phyloP scores from a whole-genome alignment of 148 eudicot genomes.

The Dysphania ambrosioides region DNA sequence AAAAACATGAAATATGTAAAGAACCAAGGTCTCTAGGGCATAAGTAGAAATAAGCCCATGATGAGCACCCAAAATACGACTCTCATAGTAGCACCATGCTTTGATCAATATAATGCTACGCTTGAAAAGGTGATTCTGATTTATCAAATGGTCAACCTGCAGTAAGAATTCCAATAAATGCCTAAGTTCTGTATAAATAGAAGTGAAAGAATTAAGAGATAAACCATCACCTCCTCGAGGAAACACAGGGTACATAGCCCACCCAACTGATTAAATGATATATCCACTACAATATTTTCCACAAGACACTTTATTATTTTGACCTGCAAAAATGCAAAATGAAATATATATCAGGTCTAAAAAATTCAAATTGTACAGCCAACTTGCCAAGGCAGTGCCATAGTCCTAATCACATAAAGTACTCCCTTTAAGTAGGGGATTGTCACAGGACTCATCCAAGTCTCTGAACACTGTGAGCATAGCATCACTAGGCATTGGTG shows the following conservation, averaged over 20 bases:
- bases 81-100: constrained; percentile 98
- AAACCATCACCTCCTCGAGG: constrained; percentile 64
- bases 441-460: too few species aligned
- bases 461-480: too few species aligned
- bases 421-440: too few species aligned
- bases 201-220: background rate
- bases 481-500: too few species aligned
- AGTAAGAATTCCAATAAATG: background rate
- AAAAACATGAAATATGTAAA: constrained; percentile 91
- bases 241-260: constrained; percentile 84
- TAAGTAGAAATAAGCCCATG: constrained; percentile 96
- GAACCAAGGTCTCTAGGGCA: constrained; percentile 93
- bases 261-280: constrained; percentile 78
- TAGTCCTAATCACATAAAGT: background rate
- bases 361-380: background rate
- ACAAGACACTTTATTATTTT: constrained; percentile 76
- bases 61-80: constrained; percentile 97
- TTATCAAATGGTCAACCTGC: constrained; percentile 81
- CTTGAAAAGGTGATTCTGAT: constrained; percentile 81
- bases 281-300: constrained; percentile 74
- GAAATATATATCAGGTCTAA: background rate
- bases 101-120: constrained; percentile 92
- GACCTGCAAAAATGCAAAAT: constrained; percentile 40
- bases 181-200: background rate
- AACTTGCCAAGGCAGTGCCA: background rate